phyloP scores from a whole-genome alignment of 1,284 basidiomycete genomes.

The Fomitopsis palustris region DNA sequence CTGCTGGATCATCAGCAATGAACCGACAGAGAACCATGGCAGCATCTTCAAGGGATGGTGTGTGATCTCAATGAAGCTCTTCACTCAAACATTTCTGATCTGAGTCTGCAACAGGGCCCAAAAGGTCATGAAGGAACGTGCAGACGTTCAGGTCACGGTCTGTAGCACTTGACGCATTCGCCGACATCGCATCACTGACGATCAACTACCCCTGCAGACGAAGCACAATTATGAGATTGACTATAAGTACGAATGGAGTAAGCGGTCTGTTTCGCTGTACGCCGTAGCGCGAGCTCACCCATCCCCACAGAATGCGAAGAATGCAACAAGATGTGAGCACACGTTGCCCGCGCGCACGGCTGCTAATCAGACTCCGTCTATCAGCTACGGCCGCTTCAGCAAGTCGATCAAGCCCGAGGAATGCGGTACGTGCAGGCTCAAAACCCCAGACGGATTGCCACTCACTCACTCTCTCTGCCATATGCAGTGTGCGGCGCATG shows the following conservation, averaged over 20 bases:
- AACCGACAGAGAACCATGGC: slow-evolving; percentile 68
- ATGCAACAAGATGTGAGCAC: slow-evolving; percentile 61
- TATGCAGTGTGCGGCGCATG: slow-evolving; percentile 44
- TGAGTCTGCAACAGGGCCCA: slow-evolving; percentile 45
- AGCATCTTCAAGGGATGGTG: slow-evolving; percentile 69
- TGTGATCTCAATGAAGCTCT: too few species aligned
- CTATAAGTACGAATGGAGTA: slow-evolving; percentile 78
- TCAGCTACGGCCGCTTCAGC: slow-evolving; percentile 73
- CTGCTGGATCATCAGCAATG: slow-evolving; percentile 71
- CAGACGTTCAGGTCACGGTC: slow-evolving; percentile 74
- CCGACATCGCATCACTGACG: too few species aligned
- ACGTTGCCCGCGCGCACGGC: slow-evolving; percentile 13
- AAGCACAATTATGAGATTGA: slow-evolving; percentile 74
- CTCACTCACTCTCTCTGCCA: slow-evolving; percentile 2
- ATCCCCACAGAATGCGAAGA: slow-evolving; percentile 51
- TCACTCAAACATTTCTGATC: neutral
- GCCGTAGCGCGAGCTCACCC: neutral
- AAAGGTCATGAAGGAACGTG: slow-evolving; percentile 56
- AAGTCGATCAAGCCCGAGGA: slow-evolving; percentile 72
- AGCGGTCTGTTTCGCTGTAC: slow-evolving; percentile 21
- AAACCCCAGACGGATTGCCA: neutral
- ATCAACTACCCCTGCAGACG: slow-evolving; percentile 42
- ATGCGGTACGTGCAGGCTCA: slow-evolving; percentile 43
- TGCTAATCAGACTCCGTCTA: neutral
- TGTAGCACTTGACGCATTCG: slow-evolving; percentile 15